Evolutionary conservation across 768 basidiomycete genomes (phyloP).

Genomic region (Rhodotorula taiwanensis): DNA sequence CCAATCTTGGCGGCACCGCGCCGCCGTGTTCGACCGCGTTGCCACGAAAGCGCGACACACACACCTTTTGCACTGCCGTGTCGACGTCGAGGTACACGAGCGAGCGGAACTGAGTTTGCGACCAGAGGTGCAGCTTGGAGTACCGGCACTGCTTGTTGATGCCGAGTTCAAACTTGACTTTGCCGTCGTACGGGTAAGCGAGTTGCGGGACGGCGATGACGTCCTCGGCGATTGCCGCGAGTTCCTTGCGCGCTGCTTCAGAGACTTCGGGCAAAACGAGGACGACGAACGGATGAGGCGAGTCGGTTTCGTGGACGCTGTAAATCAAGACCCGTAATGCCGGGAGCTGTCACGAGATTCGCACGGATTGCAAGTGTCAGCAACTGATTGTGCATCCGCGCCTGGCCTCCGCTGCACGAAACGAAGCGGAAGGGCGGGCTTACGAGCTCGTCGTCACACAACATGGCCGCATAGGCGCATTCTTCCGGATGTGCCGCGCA

Average conservation of each 20-base stretch:
- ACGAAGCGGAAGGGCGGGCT: neutral
- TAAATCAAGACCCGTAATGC: neutral
- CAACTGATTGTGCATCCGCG: too few species aligned
- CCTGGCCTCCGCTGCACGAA: neutral
- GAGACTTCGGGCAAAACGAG: neutral
- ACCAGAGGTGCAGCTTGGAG: slow-evolving; percentile 1
- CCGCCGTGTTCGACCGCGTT: too few species aligned
- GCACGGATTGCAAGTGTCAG: neutral
- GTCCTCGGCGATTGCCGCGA: neutral
- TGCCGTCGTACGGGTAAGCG: neutral
- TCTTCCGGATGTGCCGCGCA: neutral
- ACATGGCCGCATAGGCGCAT: neutral
- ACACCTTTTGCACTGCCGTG: neutral
- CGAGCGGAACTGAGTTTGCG: neutral
- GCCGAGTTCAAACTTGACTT: slow-evolving; percentile 4
- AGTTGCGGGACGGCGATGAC: neutral
- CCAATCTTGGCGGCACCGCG: too few species aligned
- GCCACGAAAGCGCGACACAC: neutral
- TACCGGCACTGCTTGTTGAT: slow-evolving; percentile 5
- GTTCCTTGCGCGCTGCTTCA: neutral
- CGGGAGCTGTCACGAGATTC: neutral
- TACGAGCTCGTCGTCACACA: slow-evolving; percentile 1
- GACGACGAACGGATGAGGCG: neutral
- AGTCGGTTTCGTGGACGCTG: neutral
- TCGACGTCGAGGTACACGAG: slow-evolving; percentile 1